Percentiles rank a stretch among this genome's conserved stretches.
Conservation (phyloP, 208 protist genomes). For the Endotrypanum monterogeii region DNA sequence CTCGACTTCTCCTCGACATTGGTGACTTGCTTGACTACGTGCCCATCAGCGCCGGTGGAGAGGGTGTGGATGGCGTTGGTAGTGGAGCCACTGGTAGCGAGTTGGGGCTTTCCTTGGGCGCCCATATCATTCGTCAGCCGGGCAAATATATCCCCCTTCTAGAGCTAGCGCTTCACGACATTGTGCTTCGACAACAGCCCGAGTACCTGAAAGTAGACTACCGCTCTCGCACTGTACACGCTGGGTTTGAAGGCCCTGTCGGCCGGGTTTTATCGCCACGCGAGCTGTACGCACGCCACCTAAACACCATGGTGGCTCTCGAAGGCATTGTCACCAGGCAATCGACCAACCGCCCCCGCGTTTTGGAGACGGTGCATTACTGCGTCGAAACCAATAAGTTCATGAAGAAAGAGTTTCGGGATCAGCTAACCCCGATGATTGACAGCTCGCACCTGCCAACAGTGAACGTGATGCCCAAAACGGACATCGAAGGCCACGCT, state of each 20-base stretch:
- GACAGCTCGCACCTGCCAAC: slow-evolving; percentile 89
- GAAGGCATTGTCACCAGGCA: slow-evolving; percentile 98
- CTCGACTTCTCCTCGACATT: slow-evolving; percentile 91
- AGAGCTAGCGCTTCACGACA: slow-evolving; percentile 91
- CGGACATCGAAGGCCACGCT: slow-evolving; percentile 95
- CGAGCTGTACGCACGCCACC: slow-evolving; percentile 86
- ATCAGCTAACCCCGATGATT: slow-evolving; percentile 93
- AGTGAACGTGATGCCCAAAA: slow-evolving; percentile 91
- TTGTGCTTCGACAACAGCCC: slow-evolving; percentile 76
- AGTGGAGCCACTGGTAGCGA: slow-evolving; percentile 9
- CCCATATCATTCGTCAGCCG: slow-evolving; percentile 78
- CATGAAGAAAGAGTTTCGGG: slow-evolving; percentile 92
- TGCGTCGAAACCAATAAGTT: slow-evolving; percentile 93
- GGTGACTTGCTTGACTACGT: slow-evolving; percentile 91
- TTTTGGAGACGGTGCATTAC: slow-evolving; percentile 96
- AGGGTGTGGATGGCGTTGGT: not conserved
- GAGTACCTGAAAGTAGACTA: slow-evolving; percentile 90
- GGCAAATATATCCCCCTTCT: slow-evolving; percentile 89
- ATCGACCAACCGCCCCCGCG: slow-evolving; percentile 80
- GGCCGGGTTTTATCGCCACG: slow-evolving; percentile 95
- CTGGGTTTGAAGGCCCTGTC: slow-evolving; percentile 96
- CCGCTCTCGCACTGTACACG: slow-evolving; percentile 69
- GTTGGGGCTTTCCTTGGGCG: slow-evolving; percentile 49
- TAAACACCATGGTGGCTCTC: slow-evolving; percentile 96
- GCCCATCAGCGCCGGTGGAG: slow-evolving; percentile 24